Evolutionary conservation across 2,329 filamentous ascomycete species (phyloP), one percentile per base, ranked within the genome.

Genomic region (Lachnellula occidentalis): DNA sequence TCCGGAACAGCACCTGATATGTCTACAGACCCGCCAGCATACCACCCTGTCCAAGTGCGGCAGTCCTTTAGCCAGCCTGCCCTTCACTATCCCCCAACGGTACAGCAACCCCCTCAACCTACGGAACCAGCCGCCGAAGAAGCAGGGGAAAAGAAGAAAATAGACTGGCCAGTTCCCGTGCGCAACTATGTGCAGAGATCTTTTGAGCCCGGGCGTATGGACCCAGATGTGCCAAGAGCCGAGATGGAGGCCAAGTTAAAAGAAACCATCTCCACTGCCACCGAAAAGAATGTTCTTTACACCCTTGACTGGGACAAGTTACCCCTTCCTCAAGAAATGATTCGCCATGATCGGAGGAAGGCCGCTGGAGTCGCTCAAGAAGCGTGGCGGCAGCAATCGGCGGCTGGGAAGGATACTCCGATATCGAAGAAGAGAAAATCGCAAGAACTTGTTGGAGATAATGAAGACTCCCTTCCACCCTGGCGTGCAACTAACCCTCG

Each of bases 201-300:
- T 24, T 97, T 97, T 69, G 83, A 88, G 49, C 81, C 83, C 24
- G 81, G 84, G 55, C 88, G 91, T 68, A 76, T 85, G 61, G 79
- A 88, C 58, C 66, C 79, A 5, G 78, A 80, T 39, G 81, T 92
- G 45, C 71, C 75, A 49, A 80, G 81, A 51, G 66, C 78, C 51
- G 90, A 95, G 54, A 87, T 96, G 78, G 88, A 96, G 71, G 76
- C 78, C 57, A 95, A 91, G 68, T 76, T 99, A 60, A 96, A 92
- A 72, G 76, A 86, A 57, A 87, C 91, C 63, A 96, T 99, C 69
- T 89, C 87, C 58, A 78, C 85, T 52, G 90, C 90, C 59, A 91
- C 90, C 62, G 87, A 92, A 64, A 81, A 75, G 63, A 81, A 86
- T 62, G 80, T 80, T 53, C 80, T 96, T 67, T 78, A 87, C 67